These are phyloP conservation scores for Yarrowia sp. DNA, from an alignment of 805 yeast species.

Conservation along the genomic window DNA sequence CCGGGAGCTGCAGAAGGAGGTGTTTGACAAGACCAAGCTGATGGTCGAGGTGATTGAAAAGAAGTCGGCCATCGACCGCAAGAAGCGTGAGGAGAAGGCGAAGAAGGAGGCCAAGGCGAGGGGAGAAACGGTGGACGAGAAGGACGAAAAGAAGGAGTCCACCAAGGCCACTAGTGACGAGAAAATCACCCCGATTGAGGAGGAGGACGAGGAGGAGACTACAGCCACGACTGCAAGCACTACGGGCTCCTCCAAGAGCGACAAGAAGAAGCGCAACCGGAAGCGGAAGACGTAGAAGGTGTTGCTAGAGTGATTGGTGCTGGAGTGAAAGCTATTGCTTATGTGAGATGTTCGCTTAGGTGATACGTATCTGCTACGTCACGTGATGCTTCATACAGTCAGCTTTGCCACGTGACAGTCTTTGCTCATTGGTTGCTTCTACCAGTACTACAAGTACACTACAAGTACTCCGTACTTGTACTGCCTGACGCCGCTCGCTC, in stretches of 20 bases:
- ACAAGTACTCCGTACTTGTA: too few relatives aligned
- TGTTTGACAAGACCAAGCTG: slow-evolving; percentile 68
- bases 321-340: not conserved
- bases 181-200: slow-evolving; percentile 20
- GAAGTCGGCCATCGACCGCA: slow-evolving; percentile 71
- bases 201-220: slow-evolving; percentile 16
- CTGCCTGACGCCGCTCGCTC: too few relatives aligned
- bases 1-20: slow-evolving; percentile 61
- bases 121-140: not conserved
- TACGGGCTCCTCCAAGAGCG: not conserved
- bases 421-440: too few relatives aligned
- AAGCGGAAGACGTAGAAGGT: slow-evolving; percentile 15
- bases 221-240: not conserved
- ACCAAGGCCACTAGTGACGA: not conserved
- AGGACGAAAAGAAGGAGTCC: not conserved
- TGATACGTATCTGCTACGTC: too few relatives aligned
- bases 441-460: too few relatives aligned
- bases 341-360: too few relatives aligned
- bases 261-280: slow-evolving; percentile 23
- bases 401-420: too few relatives aligned
- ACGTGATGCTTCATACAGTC: too few relatives aligned
- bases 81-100: slow-evolving; percentile 49
- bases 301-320: not conserved
- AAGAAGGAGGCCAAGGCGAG: slow-evolving; percentile 13
- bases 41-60: slow-evolving; percentile 69